phyloP scores from a whole-genome alignment of 139 green algal genomes.

The Choricystis sp. region DNA sequence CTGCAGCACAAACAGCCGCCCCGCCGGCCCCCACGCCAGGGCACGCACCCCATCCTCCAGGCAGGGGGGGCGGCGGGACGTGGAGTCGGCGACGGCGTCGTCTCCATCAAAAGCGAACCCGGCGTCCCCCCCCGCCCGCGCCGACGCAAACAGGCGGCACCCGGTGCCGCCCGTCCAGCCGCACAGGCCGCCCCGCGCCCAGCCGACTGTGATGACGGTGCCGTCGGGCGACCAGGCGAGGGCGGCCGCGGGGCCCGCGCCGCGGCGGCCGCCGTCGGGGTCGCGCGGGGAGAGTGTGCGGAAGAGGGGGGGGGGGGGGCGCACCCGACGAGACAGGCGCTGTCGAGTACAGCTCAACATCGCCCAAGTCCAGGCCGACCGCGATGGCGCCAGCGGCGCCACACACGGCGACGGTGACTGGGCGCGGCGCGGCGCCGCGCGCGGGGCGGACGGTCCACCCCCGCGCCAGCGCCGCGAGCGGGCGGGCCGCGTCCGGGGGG shows the following conservation, averaged over 20 bases:
- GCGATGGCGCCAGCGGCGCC: no score
- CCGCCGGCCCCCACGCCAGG: no score
- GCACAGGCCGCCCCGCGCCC: constrained; percentile 38
- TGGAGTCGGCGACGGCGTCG: constrained; percentile 16
- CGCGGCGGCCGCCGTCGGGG: background rate
- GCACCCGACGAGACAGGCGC: constrained; percentile 1
- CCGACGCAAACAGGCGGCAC: constrained; percentile 34
- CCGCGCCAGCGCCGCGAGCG: constrained; percentile 53
- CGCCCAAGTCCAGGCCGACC: no score
- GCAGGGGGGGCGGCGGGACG: constrained; percentile 25
- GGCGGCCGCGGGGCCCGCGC: constrained; percentile 28
- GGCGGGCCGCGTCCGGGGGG: constrained; percentile 17
- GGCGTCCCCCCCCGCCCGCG: no score
- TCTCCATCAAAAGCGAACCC: background rate
- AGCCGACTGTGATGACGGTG: constrained; percentile 39
- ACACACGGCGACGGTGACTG: no score
- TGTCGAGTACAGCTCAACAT: no score
- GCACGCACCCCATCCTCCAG: constrained; percentile 43
- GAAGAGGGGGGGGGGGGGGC: no score
- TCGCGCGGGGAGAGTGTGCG: no score
- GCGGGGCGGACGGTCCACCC: no score
- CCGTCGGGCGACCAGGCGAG: constrained; percentile 59
- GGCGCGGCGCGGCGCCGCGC: no score
- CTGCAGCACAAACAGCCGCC: constrained; percentile 18
- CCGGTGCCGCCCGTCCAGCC: constrained; percentile 61